Evolutionary conservation across 345 rosid species (phyloP), one percentile per base, ranked within the genome.

Genomic region (Hirschfeldia incana): DNA sequence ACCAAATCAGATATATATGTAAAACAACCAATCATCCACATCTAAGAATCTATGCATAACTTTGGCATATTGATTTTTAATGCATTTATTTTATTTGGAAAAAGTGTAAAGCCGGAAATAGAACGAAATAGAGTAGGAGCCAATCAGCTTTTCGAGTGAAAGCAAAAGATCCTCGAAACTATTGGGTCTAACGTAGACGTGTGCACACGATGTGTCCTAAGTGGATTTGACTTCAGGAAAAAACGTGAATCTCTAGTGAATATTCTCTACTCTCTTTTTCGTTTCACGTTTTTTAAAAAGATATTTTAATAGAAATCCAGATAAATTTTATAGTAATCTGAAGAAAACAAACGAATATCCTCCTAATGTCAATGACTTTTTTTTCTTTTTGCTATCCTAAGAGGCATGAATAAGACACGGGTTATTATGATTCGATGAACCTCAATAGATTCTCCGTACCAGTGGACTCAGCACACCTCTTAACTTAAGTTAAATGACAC

Each of bases 181-280:
- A 13, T 37, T 46, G 49, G 85, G 78, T 0, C 81, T 42, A 16
- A 77, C 80, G 15, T 15, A 32, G 81, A 85, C 90, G 79, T 79
- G 78, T 37, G 15, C 73, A 75, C 88, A 86, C 93, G 89, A 85
- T 72, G 55, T 71, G 34, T 84, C 88, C 36, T 3, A 32, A 32
- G 34, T 73, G 21, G 21, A 21, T 21, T 21, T 21, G 21, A 21
- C 21, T 21, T 21, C 21, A 21, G 21, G 21, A 21, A 21, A 21
- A 21, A 21, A 21, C 21, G 21, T 21, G 21, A 21, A 21, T 21
- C 21, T 21, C 21, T 21, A 21, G 21, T 21, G 21, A 21, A 21
- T 21, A 21, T 21, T 21, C 21, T 21, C 21, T 21, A 21, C 21
- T 21, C 21, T 21, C 21, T 21, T 21, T 21, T 21, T 21, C 21